Evolutionary conservation across 169 alveolate species (phyloP).

Genomic region (Eimeria falciformis): DNA sequence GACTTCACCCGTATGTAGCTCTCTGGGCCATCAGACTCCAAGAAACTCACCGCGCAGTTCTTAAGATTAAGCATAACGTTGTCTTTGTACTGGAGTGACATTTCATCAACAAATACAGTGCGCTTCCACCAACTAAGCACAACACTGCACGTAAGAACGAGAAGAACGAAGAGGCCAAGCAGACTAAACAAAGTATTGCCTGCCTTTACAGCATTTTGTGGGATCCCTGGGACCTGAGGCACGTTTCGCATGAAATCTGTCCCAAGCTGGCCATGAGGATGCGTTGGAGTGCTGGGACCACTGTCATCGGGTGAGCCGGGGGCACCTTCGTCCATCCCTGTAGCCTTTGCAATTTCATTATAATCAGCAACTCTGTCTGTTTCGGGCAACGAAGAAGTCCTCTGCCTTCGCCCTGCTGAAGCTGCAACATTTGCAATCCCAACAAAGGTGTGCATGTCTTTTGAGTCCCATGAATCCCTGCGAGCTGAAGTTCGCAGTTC

Average conservation of each 20-base stretch:
- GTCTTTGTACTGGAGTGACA: slow-evolving; percentile 8
- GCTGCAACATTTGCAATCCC: not conserved
- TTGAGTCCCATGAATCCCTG: not conserved
- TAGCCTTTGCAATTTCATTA: not conserved
- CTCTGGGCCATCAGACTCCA: not conserved
- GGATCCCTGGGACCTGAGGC: slow-evolving; percentile 73
- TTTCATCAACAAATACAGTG: not conserved
- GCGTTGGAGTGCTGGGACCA: not conserved
- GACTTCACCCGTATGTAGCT: slow-evolving; percentile 47
- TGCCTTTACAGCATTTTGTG: slow-evolving; percentile 11
- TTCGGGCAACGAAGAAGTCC: not conserved
- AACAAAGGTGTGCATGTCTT: not conserved
- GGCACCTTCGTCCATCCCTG: not conserved
- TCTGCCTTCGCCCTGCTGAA: not conserved
- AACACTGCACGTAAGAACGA: not conserved
- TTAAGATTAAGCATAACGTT: slow-evolving; percentile 41
- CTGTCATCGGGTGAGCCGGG: not conserved
- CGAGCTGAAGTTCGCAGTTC: not conserved
- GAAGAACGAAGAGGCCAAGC: slow-evolving; percentile 30
- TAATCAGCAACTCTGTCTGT: slow-evolving; percentile 5
- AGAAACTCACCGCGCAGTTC: slow-evolving; percentile 58
- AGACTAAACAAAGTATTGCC: slow-evolving; percentile 38
- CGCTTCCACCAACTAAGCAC: not conserved
- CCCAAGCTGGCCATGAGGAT: slow-evolving; percentile 74
- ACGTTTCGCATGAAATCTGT: slow-evolving; percentile 79